Base-by-base conservation (phyloP, 176 grass and related monocot species). In the Hyparrhenia diplandra region DNA sequence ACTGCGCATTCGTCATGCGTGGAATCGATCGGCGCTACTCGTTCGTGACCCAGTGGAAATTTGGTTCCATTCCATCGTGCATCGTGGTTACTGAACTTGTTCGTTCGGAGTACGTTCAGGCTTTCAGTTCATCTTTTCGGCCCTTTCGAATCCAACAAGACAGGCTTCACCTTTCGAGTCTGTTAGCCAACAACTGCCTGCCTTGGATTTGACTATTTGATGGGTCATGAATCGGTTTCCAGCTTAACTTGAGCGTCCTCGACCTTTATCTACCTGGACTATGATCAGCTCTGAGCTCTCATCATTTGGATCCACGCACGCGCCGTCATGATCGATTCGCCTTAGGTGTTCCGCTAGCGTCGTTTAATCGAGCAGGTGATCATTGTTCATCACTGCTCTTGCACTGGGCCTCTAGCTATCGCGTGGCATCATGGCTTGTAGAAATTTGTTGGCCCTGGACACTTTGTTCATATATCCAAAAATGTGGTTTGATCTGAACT, bases 231-330 rank as follows among this genome's bases (percentile, higher is more conserved):
- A 30, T n/a, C 40, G 2, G 41, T 34, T 47, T 60, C 28, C 25
- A 9, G 16, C 27, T 51, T 7, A 7, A 1, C 18, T 52, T 3
- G 51, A 57, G 21, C 54, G 21, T 21, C 49, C 47, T 57, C 21
- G 52, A 57, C 13, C 77, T 67, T 80, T 67, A 64, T 83, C 80
- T 36, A 82, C 40, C 80, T 82, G 45, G 14, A 55, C 47, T 18
- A 42, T 17, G 29, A 82, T 32, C 80, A 7, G 11, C 58, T 83
- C 43, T 6, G 54, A 2, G 8, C 3, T 20, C 60, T 21, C 71
- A 83, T 83, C 71, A 54, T 66, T 83, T 83, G 81, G 24, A 75
- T 40, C 59, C 81, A 59, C 55, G 54, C 54, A 58, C 54, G 55
- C 45, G 36, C 24, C 31, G 71, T 1, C 71, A 75, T 75, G 8